phyloP scores from a whole-genome alignment of 208 protist species.

The Crithidia expoeki region DNA sequence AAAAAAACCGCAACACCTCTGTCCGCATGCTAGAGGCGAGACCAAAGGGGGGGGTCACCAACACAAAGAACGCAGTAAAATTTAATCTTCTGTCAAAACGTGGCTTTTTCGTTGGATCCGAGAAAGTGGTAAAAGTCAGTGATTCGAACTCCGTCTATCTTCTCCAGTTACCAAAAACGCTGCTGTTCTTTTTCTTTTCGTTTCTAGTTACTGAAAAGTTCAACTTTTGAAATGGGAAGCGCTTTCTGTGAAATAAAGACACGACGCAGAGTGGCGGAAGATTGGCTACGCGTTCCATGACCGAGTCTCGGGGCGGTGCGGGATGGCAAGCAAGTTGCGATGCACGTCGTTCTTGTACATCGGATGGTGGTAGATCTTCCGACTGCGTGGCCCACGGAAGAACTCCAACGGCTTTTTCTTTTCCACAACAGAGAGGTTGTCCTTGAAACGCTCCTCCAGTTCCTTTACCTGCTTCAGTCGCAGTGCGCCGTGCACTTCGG shows the following conservation, averaged over 20 bases:
- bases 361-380: slow-evolving; percentile 43
- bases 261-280: neutral
- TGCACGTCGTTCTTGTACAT: slow-evolving; percentile 47
- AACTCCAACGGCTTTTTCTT: slow-evolving; percentile 36
- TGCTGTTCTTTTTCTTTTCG: neutral
- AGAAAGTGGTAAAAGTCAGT: too few relatives aligned
- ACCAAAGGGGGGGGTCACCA: too few relatives aligned
- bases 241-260: neutral
- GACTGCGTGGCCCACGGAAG: slow-evolving; percentile 56
- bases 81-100: too few relatives aligned
- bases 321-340: slow-evolving; percentile 21
- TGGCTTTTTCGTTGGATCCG: too few relatives aligned
- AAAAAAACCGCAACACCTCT: neutral
- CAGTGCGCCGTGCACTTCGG: slow-evolving; percentile 35
- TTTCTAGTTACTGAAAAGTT: neutral
- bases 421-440: slow-evolving; percentile 54
- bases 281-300: slow-evolving; percentile 21
- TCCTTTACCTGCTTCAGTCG: slow-evolving; percentile 42
- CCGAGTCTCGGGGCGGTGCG: slow-evolving; percentile 28
- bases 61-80: too few relatives aligned
- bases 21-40: neutral
- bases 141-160: too few relatives aligned
- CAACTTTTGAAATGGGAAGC: neutral
- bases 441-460: slow-evolving; percentile 59
- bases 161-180: too few relatives aligned